phyloP scores from a whole-genome alignment of 2,329 filamentous ascomycete species.

The Trichoderma afroharzianum region DNA sequence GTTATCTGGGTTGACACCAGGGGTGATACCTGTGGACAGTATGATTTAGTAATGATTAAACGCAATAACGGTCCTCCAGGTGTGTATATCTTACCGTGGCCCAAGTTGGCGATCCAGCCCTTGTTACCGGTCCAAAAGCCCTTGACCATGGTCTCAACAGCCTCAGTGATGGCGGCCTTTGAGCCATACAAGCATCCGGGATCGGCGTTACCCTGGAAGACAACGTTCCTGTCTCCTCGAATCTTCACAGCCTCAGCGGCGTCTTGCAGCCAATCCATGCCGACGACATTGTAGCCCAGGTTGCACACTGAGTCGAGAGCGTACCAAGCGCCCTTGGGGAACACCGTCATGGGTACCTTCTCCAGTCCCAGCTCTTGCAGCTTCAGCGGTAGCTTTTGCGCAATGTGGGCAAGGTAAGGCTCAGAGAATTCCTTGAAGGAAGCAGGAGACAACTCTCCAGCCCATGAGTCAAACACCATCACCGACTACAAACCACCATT shows the following conservation, averaged over 20 bases:
- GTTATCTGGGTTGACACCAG: slow-evolving; percentile 89
- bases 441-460: slow-evolving; percentile 81
- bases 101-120: slow-evolving; percentile 95
- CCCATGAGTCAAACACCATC: slow-evolving; percentile 98
- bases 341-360: slow-evolving; percentile 92
- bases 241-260: slow-evolving; percentile 78
- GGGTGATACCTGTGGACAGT: slow-evolving; percentile 69
- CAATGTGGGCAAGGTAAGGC: slow-evolving; percentile 82
- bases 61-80: too few relatives aligned
- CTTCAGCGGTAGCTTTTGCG: slow-evolving; percentile 70
- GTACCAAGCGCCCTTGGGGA: slow-evolving; percentile 97
- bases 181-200: slow-evolving; percentile 89
- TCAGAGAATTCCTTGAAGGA: slow-evolving; percentile 82
- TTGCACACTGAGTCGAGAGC: slow-evolving; percentile 83
- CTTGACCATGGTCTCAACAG: slow-evolving; percentile 80
- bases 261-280: slow-evolving; percentile 92
- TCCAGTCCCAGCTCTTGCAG: slow-evolving; percentile 72
- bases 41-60: slow-evolving; percentile 17
- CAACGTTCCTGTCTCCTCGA: slow-evolving; percentile 68
- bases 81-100: slow-evolving; percentile 66
- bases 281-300: slow-evolving; percentile 88
- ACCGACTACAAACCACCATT: slow-evolving; percentile 55
- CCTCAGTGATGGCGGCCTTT: slow-evolving; percentile 72
- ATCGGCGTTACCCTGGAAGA: slow-evolving; percentile 93
- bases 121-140: slow-evolving; percentile 79